phyloP scores from a whole-genome alignment of 768 basidiomycete species.

The Pholiota conissans region DNA sequence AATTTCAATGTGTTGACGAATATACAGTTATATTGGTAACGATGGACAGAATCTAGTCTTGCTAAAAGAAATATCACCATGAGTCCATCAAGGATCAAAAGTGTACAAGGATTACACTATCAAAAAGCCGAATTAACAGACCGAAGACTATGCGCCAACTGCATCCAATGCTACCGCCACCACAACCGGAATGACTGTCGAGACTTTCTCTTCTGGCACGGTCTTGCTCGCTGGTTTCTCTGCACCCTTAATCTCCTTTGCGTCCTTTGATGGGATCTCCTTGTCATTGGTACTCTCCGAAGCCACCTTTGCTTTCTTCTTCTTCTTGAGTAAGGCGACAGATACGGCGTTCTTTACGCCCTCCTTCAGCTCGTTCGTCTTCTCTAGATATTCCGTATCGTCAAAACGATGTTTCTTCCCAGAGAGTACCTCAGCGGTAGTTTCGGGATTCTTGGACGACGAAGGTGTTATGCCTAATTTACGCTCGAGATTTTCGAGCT shows the following conservation, averaged over 20 bases:
- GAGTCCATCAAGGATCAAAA: too few relatives aligned
- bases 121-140: background rate
- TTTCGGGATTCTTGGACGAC: constrained; percentile 31
- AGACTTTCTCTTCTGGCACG: constrained; percentile 4
- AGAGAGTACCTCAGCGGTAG: constrained; percentile 45
- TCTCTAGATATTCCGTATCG: constrained; percentile 89
- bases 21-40: too few relatives aligned
- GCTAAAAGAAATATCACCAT: too few relatives aligned
- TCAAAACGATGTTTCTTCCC: constrained; percentile 90
- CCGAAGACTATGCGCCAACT: constrained; percentile 26
- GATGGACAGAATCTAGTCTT: too few relatives aligned
- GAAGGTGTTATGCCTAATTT: constrained; percentile 69
- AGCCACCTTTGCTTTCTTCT: constrained; percentile 26
- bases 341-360: constrained; percentile 89
- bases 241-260: constrained; percentile 7
- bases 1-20: too few relatives aligned
- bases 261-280: constrained; percentile 14
- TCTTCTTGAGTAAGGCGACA: constrained; percentile 39
- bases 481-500: constrained; percentile 82
- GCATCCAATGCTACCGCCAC: constrained; percentile 22
- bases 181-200: constrained; percentile 7
- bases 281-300: constrained; percentile 20
- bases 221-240: too few relatives aligned
- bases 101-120: too few relatives aligned
- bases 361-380: constrained; percentile 88